Percentiles rank a stretch among this genome's conserved stretches.
phyloP scores from a whole-genome alignment of 2,329 filamentous ascomycete species.

The Sphaerulina populicola region DNA sequence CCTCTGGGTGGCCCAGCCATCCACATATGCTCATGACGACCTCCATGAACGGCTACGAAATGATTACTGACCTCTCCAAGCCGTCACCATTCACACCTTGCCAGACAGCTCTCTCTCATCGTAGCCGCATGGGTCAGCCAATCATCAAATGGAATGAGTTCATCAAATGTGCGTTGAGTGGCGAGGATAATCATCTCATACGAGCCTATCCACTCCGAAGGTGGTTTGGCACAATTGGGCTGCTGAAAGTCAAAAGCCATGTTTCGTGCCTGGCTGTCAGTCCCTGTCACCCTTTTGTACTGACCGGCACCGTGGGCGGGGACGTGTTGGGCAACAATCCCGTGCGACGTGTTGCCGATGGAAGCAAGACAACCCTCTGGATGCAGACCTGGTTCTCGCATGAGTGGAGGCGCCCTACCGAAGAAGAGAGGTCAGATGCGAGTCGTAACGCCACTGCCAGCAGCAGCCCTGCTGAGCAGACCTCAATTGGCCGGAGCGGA shows the following conservation, averaged over 20 bases:
- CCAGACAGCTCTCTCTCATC: slow-evolving; percentile 41
- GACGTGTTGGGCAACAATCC: slow-evolving; percentile 46
- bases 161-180: slow-evolving; percentile 46
- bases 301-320: slow-evolving; percentile 48
- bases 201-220: slow-evolving; percentile 45
- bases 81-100: slow-evolving; percentile 36
- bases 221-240: slow-evolving; percentile 42
- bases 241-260: slow-evolving; percentile 32
- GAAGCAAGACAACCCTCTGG: slow-evolving; percentile 43
- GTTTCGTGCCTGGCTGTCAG: slow-evolving; percentile 42
- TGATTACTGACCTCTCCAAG: slow-evolving; percentile 48
- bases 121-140: slow-evolving; percentile 43
- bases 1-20: slow-evolving; percentile 47
- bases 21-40: slow-evolving; percentile 47
- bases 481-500: slow-evolving; percentile 13
- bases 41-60: slow-evolving; percentile 48
- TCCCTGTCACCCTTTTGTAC: slow-evolving; percentile 47
- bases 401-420: slow-evolving; percentile 42
- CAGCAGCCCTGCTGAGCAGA: background rate
- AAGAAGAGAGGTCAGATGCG: slow-evolving; percentile 13
- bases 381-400: slow-evolving; percentile 52
- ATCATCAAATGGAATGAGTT: slow-evolving; percentile 49
- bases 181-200: slow-evolving; percentile 48
- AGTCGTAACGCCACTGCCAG: no score
- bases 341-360: slow-evolving; percentile 43